phyloP scores from a whole-genome alignment of 2,329 filamentous ascomycete species.

The Microcyclosporella mali region DNA sequence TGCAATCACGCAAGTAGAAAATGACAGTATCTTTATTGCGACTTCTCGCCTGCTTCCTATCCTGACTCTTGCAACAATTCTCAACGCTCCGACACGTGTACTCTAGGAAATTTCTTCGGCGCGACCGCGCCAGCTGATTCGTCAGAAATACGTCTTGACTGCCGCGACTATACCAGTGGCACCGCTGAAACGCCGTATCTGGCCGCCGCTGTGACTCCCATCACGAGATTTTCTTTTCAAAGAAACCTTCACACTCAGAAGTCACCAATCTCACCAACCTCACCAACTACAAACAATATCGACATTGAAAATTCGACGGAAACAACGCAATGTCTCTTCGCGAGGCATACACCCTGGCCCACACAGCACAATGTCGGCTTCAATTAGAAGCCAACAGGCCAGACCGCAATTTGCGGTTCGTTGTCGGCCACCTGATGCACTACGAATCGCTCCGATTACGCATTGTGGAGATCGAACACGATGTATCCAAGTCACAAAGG shows the following conservation, averaged over 20 bases:
- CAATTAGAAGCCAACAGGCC: conserved; percentile 28
- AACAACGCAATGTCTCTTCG: conserved; percentile 27
- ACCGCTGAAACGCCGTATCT: conserved; percentile 1
- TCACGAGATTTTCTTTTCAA: not conserved
- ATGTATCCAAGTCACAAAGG: conserved; percentile 21
- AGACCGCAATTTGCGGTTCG: conserved; percentile 31
- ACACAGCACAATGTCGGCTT: conserved; percentile 32
- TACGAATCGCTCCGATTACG: conserved; percentile 31
- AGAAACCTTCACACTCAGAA: conserved; percentile 2
- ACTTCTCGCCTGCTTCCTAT: not conserved
- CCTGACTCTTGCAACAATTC: not conserved
- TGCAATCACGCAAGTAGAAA: not conserved
- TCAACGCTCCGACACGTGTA: not conserved
- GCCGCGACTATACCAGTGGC: not conserved
- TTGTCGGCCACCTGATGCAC: conserved; percentile 33
- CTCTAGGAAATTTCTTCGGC: not conserved
- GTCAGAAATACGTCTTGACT: not conserved
- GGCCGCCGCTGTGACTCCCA: not conserved
- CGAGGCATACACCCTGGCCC: conserved; percentile 31
- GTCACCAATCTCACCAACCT: conserved; percentile 8
- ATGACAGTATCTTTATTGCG: not conserved
- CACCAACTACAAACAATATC: not conserved
- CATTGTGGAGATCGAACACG: conserved; percentile 33
- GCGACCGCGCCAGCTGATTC: not conserved
- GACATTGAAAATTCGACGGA: conserved; percentile 3